Evolutionary conservation across 1,139 yeast species (phyloP).

Genomic region (Yamadazyma aaseri): DNA sequence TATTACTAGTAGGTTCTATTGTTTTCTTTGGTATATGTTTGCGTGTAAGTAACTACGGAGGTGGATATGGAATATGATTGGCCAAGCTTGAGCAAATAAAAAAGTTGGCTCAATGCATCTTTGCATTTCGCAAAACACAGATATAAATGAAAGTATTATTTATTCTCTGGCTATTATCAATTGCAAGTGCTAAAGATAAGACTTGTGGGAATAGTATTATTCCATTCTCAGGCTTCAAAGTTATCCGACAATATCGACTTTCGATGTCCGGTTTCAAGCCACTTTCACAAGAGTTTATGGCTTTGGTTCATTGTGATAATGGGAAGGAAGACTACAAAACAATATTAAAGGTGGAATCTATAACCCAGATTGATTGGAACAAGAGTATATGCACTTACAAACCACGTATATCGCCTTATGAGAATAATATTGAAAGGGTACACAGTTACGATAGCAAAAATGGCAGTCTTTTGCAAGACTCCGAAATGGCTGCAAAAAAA

Average conservation of each 20-base stretch:
- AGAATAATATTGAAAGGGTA: conserved; percentile 7
- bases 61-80: no score
- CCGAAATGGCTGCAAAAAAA: not conserved
- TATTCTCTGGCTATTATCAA: not conserved
- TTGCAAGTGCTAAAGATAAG: conserved; percentile 1
- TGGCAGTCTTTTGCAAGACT: not conserved
- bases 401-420: conserved; percentile 18
- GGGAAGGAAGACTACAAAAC: conserved; percentile 54
- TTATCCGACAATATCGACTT: conserved; percentile 51
- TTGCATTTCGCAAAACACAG: no score
- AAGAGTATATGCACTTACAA: conserved; percentile 48
- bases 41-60: no score
- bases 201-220: conserved; percentile 17
- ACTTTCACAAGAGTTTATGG: conserved; percentile 45
- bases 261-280: conserved; percentile 38
- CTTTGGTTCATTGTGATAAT: conserved; percentile 52
- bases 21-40: no score
- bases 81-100: no score
- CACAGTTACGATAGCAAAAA: conserved; percentile 1
- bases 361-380: conserved; percentile 52
- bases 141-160: no score
- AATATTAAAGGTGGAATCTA: conserved; percentile 29
- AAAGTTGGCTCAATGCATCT: no score
- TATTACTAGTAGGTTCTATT: no score
- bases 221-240: conserved; percentile 60